These are phyloP conservation scores for Boletellus ananiceps DNA, from an alignment of 768 basidiomycete genomes.

Conservation along the genomic window DNA sequence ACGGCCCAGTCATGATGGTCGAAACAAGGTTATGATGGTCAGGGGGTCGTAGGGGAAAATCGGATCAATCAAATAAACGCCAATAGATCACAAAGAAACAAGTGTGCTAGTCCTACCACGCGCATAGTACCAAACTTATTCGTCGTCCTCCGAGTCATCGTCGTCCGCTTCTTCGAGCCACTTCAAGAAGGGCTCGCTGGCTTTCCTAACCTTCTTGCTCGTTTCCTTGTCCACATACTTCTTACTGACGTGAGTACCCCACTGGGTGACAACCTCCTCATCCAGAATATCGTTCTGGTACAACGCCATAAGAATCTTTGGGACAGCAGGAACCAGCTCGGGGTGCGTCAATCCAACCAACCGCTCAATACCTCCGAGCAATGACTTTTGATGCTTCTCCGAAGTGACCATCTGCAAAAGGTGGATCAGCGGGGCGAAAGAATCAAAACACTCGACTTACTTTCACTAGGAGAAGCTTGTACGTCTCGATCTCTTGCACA, in stretches of 20 bases:
- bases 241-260: conserved; percentile 96
- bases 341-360: conserved; percentile 72
- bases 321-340: conserved; percentile 64
- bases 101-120: background rate
- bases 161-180: conserved; percentile 93
- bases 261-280: conserved; percentile 83
- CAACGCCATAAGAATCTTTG: conserved; percentile 90
- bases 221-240: conserved; percentile 95
- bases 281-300: conserved; percentile 93
- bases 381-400: conserved; percentile 93
- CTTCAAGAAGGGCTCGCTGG: conserved; percentile 93
- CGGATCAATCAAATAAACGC: conserved; percentile 2
- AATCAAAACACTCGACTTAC: conserved; percentile 23
- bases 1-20: conserved; percentile 14
- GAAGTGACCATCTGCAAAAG: conserved; percentile 69
- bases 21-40: background rate
- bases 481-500: conserved; percentile 57
- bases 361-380: conserved; percentile 91
- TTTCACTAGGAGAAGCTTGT: conserved; percentile 70
- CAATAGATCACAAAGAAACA: conserved; percentile 14
- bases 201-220: conserved; percentile 94
- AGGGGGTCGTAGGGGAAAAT: background rate
- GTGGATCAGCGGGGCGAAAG: conserved; percentile 2
- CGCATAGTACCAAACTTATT: conserved; percentile 8
- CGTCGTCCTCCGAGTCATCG: conserved; percentile 46